Evolutionary conservation across 176 grass and related monocot genomes (phyloP).

Genomic region (Luzula sylvatica): DNA sequence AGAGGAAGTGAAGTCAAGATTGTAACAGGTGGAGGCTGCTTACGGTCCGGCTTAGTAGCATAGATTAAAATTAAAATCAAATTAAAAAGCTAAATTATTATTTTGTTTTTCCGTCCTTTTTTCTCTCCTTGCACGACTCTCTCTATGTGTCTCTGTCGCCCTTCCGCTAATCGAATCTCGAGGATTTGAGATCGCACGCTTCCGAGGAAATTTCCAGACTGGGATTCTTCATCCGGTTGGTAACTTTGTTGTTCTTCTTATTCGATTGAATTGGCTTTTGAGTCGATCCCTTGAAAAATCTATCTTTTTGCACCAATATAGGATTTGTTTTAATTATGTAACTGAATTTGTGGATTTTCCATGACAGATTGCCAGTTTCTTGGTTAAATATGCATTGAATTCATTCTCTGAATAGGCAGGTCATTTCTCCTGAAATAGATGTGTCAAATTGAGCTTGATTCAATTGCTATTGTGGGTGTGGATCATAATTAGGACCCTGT

Average conservation of each 20-base stretch:
- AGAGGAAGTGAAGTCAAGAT: too few relatives aligned
- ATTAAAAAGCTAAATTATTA: too few relatives aligned
- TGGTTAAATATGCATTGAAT: too few relatives aligned
- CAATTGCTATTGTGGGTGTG: too few relatives aligned
- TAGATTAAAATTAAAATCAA: neutral
- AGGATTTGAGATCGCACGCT: neutral
- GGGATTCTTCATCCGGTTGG: conserved; percentile 1
- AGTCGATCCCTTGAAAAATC: neutral
- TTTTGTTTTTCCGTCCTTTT: neutral
- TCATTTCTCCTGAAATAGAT: too few relatives aligned
- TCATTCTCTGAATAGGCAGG: too few relatives aligned
- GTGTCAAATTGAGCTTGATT: too few relatives aligned
- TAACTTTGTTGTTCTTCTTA: neutral
- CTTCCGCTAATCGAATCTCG: too few relatives aligned
- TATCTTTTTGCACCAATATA: neutral
- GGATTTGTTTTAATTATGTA: neutral
- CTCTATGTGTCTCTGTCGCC: conserved; percentile 8
- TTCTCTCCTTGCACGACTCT: conserved; percentile 7
- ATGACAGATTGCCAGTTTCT: neutral
- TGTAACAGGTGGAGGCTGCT: too few relatives aligned
- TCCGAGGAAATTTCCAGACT: neutral
- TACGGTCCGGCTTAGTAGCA: too few relatives aligned
- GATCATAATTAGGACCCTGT: too few relatives aligned
- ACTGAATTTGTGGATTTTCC: neutral
- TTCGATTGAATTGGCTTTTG: neutral